Evolutionary conservation across 305 asterid genomes (phyloP), one percentile per base, ranked within the genome.

Genomic region (Nicotiana rustica): DNA sequence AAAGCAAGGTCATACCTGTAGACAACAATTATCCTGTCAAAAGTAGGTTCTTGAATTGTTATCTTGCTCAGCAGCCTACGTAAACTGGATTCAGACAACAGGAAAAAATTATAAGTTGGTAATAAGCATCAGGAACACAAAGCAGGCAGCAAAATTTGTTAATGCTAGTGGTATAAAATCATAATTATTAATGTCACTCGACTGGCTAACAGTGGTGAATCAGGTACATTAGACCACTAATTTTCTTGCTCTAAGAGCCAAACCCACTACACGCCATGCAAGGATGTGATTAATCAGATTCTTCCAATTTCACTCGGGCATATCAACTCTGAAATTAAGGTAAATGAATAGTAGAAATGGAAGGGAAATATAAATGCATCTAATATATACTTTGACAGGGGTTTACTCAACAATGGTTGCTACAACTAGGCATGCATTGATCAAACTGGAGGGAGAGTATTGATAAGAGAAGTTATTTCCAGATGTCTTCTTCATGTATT

Each of bases 11-110:
- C 79, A 78, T 93, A 96, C 99, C 99, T 94, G 95, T 96, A 96
- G 83, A 95, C 92, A 85, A 96, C 98, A 79, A 95, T 96, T 84
- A 96, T 95, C 93, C 99, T 90, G 88, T 96, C 99, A 86, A 96
- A 95, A 38, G 99, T 94, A 56, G 99, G 99, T 85, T 96, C 98
- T 89, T 96, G 99, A 86, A 96, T 95, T 70, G 97, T 91, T 86
- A 88, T 90, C 85, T 91, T 88, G 85, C 92, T 89, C 82, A 87
- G 78, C 85, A 96, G 85, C 85, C 91, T 96, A 87, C 90, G 87
- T 33, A 92, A 89, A 88, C 99, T 96, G 95, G 84, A 88, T 83
- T 83, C 81, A 87, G 57, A 67, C 85, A 65, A 85, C 10, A 78
- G 79, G 75, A 59, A 82, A 76, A 67, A 36, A 81, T 25, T 59